Evolutionary conservation across 495 filamentous ascomycete species (phyloP).

Genomic region (Opeltia flavorubescens): DNA sequence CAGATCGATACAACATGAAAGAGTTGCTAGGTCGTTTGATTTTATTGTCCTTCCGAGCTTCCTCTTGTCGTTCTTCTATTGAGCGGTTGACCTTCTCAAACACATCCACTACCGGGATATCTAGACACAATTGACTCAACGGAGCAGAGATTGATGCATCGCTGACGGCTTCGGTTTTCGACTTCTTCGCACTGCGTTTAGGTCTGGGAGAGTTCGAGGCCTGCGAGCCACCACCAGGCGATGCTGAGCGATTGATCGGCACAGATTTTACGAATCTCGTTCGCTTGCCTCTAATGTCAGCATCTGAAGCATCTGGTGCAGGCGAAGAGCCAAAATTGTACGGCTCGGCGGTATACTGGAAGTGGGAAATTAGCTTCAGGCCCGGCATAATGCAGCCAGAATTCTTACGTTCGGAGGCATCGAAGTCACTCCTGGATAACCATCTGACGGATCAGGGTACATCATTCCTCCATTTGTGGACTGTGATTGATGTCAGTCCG

Average conservation of each 20-base stretch:
- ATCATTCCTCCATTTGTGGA: neutral
- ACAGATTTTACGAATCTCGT: slow-evolving; percentile 36
- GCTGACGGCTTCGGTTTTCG: slow-evolving; percentile 40
- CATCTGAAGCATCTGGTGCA: slow-evolving; percentile 22
- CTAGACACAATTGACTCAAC: slow-evolving; percentile 62
- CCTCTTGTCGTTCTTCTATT: slow-evolving; percentile 44
- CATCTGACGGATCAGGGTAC: neutral
- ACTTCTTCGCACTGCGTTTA: slow-evolving; percentile 16
- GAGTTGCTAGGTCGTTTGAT: slow-evolving; percentile 93
- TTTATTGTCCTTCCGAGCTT: slow-evolving; percentile 64
- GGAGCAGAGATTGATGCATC: slow-evolving; percentile 47
- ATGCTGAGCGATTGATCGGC: slow-evolving; percentile 14
- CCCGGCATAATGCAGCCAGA: neutral
- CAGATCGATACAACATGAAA: slow-evolving; percentile 96
- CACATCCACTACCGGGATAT: slow-evolving; percentile 64
- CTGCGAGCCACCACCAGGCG: slow-evolving; percentile 15
- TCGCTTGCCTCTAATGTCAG: slow-evolving; percentile 19
- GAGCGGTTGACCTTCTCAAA: slow-evolving; percentile 65
- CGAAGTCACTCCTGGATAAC: neutral
- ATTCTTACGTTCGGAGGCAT: neutral
- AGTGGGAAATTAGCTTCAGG: slow-evolving; percentile 2
- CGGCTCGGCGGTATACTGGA: slow-evolving; percentile 10
- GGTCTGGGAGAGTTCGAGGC: slow-evolving; percentile 24
- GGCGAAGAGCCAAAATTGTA: slow-evolving; percentile 21
- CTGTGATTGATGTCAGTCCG: neutral